Conservation (phyloP, 129 eudicot species). For the Pseudognaphalium luteoalbum region DNA sequence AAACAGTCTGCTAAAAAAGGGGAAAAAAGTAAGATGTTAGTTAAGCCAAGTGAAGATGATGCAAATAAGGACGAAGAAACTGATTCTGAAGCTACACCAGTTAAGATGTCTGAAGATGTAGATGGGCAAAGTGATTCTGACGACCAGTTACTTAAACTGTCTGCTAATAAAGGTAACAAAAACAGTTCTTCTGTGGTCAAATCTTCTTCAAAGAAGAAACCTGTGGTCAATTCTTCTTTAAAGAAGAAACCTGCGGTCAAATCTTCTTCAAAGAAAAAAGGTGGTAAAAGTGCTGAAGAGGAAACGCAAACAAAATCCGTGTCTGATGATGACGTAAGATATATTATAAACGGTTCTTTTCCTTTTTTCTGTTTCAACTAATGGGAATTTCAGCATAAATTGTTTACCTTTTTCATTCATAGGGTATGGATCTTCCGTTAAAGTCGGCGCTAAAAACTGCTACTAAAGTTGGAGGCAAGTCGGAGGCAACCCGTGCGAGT, state of each 20-base stretch:
- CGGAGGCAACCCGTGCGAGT: slow-evolving; percentile 39
- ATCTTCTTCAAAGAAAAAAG: slow-evolving; percentile 38
- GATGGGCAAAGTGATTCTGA: slow-evolving; percentile 45
- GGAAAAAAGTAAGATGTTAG: slow-evolving; percentile 29
- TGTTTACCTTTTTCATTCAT: slow-evolving; percentile 27
- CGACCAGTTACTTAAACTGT: slow-evolving; percentile 32
- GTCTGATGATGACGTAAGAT: slow-evolving; percentile 48
- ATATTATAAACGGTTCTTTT: background rate
- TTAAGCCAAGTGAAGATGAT: slow-evolving; percentile 29
- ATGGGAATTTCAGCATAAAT: background rate
- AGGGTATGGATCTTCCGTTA: slow-evolving; percentile 52
- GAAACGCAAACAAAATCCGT: slow-evolving; percentile 43
- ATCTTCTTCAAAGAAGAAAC: slow-evolving; percentile 38
- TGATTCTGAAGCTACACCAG: slow-evolving; percentile 42
- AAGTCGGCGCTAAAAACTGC: slow-evolving; percentile 47
- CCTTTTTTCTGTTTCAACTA: slow-evolving; percentile 5
- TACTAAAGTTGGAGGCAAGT: slow-evolving; percentile 43
- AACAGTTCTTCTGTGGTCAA: slow-evolving; percentile 34
- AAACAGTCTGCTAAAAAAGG: slow-evolving; percentile 40
- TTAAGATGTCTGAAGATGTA: slow-evolving; percentile 36
- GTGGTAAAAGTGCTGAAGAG: slow-evolving; percentile 41
- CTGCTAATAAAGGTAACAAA: slow-evolving; percentile 44
- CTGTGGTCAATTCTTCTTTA: slow-evolving; percentile 35
- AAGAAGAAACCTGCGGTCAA: slow-evolving; percentile 38
- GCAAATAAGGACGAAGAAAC: slow-evolving; percentile 35